Evolutionary conservation across 2,329 filamentous ascomycete genomes (phyloP), one percentile per base, ranked within the genome.

Genomic region (Pseudogymnoascus sp.): DNA sequence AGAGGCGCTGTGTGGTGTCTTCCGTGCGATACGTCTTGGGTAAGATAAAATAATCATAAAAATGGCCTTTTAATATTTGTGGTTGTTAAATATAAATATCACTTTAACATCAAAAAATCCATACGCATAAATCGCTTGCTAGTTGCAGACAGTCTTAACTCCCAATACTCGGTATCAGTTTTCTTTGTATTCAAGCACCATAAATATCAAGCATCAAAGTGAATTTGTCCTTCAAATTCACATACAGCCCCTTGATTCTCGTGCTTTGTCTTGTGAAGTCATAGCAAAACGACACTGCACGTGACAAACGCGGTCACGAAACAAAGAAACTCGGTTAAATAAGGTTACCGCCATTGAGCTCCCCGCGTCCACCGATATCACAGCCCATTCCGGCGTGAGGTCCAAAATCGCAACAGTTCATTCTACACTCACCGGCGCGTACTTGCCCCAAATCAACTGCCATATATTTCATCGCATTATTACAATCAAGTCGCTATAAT

Each of bases 341-440:
- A 55, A 55, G 48, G 48, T 55, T 55, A 55, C 48, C 5, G 29
- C 48, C 29, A 55, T 55, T 55, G 29, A 55, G 48, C 48, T 55
- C 42, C 61, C 58, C 65, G 25, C 64, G 61, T 64, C 59, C 63
- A 66, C 63, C 58, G 61, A 65, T 36, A 55, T 58, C 62, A 36
- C 35, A 51, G 42, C 63, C 42, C 63, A 60, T 63, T 42, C 61
- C 64, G 64, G 62, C 65, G 66, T 60, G 59, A 61, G 62, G 62
- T 63, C 62, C 60, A 63, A 65, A 64, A 51, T 63, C 60, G 63
- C 44, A 63, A 59, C 61, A 60, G 58, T 61, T 62, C 61, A 62
- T 61, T 59, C 35, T 42, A 10, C 41, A 39, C 59, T 59, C 61
- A 62, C 35, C 44, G 6, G 48, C 15, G 29, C 15, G 33, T 55